These are phyloP conservation scores for Boletus rubroflammeus DNA, from an alignment of 768 basidiomycete genomes.

Conservation along the genomic window DNA sequence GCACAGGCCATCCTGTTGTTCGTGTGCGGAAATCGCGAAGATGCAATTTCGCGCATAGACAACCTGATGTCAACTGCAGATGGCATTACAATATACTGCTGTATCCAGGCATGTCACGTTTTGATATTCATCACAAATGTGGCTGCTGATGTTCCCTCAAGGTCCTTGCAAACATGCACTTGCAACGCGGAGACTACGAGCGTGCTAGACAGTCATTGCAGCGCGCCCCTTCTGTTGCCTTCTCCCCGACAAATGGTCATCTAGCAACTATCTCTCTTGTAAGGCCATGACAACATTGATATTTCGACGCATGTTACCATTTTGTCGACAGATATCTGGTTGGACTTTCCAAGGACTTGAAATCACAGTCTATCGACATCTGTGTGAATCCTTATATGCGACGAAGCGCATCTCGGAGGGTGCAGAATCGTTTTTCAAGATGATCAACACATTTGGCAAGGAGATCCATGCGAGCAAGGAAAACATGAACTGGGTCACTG, in stretches of 20 bases:
- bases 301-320: neutral
- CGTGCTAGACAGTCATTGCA: neutral
- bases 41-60: neutral
- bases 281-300: neutral
- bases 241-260: neutral
- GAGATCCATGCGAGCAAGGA: no score
- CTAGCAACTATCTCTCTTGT: neutral
- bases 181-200: neutral
- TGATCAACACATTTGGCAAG: no score
- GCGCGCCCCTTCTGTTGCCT: neutral
- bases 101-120: neutral
- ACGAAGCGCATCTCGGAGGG: no score
- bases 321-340: neutral
- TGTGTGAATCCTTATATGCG: no score
- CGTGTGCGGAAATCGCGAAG: neutral
- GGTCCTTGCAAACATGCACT: neutral
- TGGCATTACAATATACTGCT: neutral
- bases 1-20: neutral
- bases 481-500: no score
- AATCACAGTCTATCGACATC: neutral
- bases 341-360: neutral
- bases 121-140: neutral
- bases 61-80: neutral
- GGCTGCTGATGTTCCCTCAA: neutral
- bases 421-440: no score